Evolutionary conservation across 2,329 filamentous ascomycete genomes (phyloP), one percentile per base, ranked within the genome.

Genomic region (Penicillium sp.): DNA sequence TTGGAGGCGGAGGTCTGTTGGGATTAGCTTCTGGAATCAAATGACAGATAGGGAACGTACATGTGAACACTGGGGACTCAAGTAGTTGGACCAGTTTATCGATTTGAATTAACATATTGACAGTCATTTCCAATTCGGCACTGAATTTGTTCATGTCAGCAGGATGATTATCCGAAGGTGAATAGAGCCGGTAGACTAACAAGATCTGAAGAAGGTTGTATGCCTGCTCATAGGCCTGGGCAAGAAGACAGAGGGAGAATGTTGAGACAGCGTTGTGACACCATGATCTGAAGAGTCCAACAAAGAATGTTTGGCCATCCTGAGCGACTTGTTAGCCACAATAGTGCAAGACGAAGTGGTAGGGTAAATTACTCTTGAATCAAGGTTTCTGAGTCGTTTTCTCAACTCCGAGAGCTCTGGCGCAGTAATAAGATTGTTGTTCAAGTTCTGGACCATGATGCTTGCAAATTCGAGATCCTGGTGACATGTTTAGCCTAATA

Each of bases 361-460:
- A 38, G 14, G 10, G n/a, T 60, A 9, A 8, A 26, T 39, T 75
- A 88, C 88, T 76, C 86, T 92, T 9, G 88, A 91, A 71, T 99
- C 94, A 1, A 97, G 79, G 64, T 96, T 99, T 32, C 94, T 83
- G 47, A 99, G 78, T 40, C 94, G 81, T 72, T 96, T 97, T 42
- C 94, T 85, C 59, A 99, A 80, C 64, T 97, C 95, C 1, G 90
- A 86, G 29, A 99, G 79, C 73, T 99, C 92, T 0, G 95, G 94
- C 0, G 95, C 94, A 1, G 95, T 99, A 61, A 99, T 97, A 51
- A 99, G 85, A 66, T 99, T 99, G 73, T 99, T 99, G 77, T 99
- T 99, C 48, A 99, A 81, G 67, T 97, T 97, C 72, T 99, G 94
- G 29, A 99, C 91, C 94, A 99, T 99, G 65, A 99, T 97, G 70